These are phyloP conservation scores for Leptographium flavum DNA, from an alignment of 2,329 filamentous ascomycete genomes.

Conservation along the genomic window DNA sequence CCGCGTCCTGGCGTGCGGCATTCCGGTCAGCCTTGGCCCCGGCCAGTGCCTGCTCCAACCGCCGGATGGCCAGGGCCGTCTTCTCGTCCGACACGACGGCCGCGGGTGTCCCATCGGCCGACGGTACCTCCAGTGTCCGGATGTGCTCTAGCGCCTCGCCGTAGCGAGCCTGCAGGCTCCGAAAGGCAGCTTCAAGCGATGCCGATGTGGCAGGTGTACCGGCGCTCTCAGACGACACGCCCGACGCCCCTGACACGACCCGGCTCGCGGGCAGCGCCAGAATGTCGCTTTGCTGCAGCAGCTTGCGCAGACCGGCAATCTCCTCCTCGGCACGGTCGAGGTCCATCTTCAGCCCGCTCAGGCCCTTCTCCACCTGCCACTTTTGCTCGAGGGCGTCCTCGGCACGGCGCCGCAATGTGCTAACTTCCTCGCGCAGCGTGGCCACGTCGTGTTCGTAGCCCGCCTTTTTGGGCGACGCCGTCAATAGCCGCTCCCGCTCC, in stretches of 20 bases:
- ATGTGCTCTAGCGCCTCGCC: constrained; percentile 51
- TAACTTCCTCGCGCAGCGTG: constrained; percentile 70
- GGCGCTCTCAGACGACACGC: constrained; percentile 13
- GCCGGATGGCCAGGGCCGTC: constrained; percentile 46
- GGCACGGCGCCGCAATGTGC: constrained; percentile 67
- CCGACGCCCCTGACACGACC: constrained; percentile 16
- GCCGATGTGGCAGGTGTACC: constrained; percentile 45
- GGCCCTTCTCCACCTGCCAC: constrained; percentile 37
- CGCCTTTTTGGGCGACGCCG: constrained; percentile 53
- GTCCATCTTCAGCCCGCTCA: constrained; percentile 60
- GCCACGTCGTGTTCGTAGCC: constrained; percentile 77
- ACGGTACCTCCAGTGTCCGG: constrained; percentile 40
- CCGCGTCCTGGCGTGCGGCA: constrained; percentile 50
- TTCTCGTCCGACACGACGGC: constrained; percentile 32
- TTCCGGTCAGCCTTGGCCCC: constrained; percentile 60
- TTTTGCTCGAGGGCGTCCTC: constrained; percentile 93
- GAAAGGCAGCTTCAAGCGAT: constrained; percentile 59
- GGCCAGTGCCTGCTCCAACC: constrained; percentile 54
- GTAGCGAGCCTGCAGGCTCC: constrained; percentile 61
- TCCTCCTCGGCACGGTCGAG: constrained; percentile 91
- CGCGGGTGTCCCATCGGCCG: not conserved
- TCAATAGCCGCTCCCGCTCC: constrained; percentile 62
- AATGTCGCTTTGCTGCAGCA: constrained; percentile 75
- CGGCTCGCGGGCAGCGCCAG: constrained; percentile 47
- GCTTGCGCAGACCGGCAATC: constrained; percentile 63